A percentile compares a stretch with the other conserved stretches of the same genome.
Conservation (phyloP, 1,284 basidiomycete genomes). For the Cerrena zonata region DNA sequence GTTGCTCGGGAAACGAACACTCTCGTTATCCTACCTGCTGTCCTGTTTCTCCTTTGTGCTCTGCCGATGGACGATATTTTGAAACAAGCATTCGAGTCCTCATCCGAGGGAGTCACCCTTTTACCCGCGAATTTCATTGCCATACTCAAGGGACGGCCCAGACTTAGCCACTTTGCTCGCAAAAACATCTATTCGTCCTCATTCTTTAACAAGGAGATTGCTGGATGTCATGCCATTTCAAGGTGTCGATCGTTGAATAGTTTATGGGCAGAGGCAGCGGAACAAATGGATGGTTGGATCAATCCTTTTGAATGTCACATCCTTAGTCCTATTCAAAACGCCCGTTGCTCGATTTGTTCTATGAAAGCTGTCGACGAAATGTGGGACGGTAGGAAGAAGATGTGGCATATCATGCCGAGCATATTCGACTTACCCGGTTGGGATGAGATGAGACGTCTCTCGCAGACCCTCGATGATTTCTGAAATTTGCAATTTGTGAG, state of each 20-base stretch:
- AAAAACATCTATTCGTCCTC: neutral
- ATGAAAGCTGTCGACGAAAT: neutral
- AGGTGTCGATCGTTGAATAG: neutral
- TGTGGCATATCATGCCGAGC: neutral
- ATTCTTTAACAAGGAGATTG: neutral
- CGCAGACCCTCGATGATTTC: neutral
- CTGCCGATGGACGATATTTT: neutral
- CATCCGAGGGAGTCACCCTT: neutral
- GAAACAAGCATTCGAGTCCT: neutral
- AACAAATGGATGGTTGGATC: neutral
- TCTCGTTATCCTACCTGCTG: neutral
- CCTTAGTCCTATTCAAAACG: neutral
- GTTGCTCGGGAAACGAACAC: neutral
- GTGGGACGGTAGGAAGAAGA: neutral
- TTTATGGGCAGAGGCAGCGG: neutral
- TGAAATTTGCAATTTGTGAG: no score
- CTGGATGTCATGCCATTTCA: neutral
- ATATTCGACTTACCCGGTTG: neutral
- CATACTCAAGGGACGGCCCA: neutral
- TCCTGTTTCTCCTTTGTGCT: neutral
- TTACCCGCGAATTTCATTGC: neutral
- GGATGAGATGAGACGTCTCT: neutral
- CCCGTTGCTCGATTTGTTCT: neutral
- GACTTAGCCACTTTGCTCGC: neutral
- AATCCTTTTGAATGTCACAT: neutral